A percentile compares a stretch with the other conserved stretches of the same genome.
phyloP scores from a whole-genome alignment of 2,329 filamentous ascomycete species.

The Sphaerulina vaccinii region DNA sequence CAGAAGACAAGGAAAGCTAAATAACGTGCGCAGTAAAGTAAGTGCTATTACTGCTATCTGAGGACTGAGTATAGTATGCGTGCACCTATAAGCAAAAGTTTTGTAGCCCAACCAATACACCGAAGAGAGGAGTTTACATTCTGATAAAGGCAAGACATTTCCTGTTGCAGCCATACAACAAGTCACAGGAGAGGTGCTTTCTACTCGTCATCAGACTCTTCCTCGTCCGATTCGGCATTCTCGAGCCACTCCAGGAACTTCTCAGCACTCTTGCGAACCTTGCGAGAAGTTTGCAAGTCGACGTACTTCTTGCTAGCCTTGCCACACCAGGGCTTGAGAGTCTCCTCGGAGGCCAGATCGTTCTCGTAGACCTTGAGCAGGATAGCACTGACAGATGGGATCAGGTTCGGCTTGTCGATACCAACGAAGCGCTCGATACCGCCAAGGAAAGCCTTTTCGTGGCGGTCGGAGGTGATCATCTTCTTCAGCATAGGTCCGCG shows the following conservation, averaged over 20 bases:
- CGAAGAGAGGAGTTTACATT: constrained; percentile 17
- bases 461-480: constrained; percentile 80
- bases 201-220: constrained; percentile 30
- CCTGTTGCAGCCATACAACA: constrained; percentile 7
- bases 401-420: constrained; percentile 76
- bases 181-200: background rate
- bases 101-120: constrained; percentile 7
- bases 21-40: no score
- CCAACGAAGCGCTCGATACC: constrained; percentile 91
- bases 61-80: background rate
- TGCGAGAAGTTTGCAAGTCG: constrained; percentile 83
- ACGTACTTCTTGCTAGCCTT: constrained; percentile 99
- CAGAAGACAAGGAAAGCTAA: no score
- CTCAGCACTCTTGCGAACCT: constrained; percentile 91
- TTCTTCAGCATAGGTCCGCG: constrained; percentile 88
- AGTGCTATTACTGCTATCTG: background rate
- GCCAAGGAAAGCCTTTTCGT: constrained; percentile 92
- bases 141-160: constrained; percentile 11
- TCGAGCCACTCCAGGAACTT: constrained; percentile 93
- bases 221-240: constrained; percentile 33
- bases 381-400: constrained; percentile 76
- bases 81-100: constrained; percentile 8
- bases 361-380: constrained; percentile 87
- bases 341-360: constrained; percentile 84
- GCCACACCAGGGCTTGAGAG: constrained; percentile 83